Conservation (phyloP, 208 protist genomes). For the Phytomonas francai region DNA sequence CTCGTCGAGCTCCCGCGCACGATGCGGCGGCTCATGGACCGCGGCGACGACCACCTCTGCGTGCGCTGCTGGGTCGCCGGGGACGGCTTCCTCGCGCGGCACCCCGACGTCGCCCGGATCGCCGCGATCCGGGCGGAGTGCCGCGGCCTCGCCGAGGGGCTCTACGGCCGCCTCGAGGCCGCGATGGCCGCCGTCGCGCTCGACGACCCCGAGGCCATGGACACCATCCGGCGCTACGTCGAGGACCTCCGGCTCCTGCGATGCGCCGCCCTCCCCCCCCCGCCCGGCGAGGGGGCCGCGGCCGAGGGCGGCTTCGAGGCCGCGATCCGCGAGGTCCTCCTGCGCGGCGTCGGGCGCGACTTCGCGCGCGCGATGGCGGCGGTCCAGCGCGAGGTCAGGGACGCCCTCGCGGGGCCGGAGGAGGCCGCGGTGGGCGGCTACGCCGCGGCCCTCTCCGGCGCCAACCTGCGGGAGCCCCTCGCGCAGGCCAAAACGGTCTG, state of each 20-base stretch:
- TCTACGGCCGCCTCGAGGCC: slow-evolving; percentile 59
- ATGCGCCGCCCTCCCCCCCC: not conserved
- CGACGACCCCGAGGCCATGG: slow-evolving; percentile 75
- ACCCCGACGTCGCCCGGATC: slow-evolving; percentile 52
- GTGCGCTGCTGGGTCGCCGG: slow-evolving; percentile 79
- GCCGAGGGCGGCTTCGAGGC: slow-evolving; percentile 39
- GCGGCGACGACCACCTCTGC: slow-evolving; percentile 38
- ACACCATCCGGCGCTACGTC: slow-evolving; percentile 52
- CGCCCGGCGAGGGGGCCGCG: not conserved
- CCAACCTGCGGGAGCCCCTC: slow-evolving; percentile 51
- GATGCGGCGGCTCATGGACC: slow-evolving; percentile 57
- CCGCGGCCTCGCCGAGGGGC: slow-evolving; percentile 30
- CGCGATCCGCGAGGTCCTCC: slow-evolving; percentile 45
- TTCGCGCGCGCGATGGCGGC: slow-evolving; percentile 40
- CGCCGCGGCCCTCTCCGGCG: slow-evolving; percentile 22
- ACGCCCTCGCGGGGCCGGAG: slow-evolving; percentile 37
- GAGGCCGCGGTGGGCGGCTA: slow-evolving; percentile 29
- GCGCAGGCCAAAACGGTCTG: slow-evolving; percentile 76
- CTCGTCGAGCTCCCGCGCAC: slow-evolving; percentile 57
- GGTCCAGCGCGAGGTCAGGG: slow-evolving; percentile 37
- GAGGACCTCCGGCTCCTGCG: slow-evolving; percentile 78
- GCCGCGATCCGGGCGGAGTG: slow-evolving; percentile 49
- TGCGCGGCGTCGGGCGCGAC: slow-evolving; percentile 49
- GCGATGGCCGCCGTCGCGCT: slow-evolving; percentile 59
- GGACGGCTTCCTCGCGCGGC: slow-evolving; percentile 60